Evolutionary conservation across 805 yeast genomes (phyloP), one percentile per base, ranked within the genome.

Genomic region (Metschnikowia lochheadii): DNA sequence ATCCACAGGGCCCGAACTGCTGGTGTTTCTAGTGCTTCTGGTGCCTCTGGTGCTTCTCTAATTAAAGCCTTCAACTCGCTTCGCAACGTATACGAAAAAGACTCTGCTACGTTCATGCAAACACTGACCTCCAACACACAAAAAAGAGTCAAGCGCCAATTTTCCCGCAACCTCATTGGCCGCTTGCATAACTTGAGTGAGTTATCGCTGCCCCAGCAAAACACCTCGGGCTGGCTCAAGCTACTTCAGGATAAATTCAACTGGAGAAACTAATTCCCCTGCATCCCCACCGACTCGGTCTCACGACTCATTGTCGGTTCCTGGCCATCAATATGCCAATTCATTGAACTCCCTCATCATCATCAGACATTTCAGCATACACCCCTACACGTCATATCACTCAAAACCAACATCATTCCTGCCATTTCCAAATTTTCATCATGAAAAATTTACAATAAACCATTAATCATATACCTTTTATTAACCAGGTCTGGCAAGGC

Each of bases 101-200:
- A 44, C 17, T 15, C n/a, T 15, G 26, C 46, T 8, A 21, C 40
- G 6, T 44, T 44, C 40, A 44, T 15, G 32, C 46, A 44, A 23
- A 31, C 18, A 7, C 46, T 44, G 46, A 35, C 7, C 14, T 29
- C 39, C 11, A 46, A 40, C 37, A 21, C 34, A 5, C 45, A 31
- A 21, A 38, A 58, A 37, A 29, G 53, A 44, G 40, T 44, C 20
- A 51, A 48, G 13, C 63, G 50, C 3, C 77, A 81, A 14, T 67
- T 66, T 1, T 51, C 58, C 0, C 76, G 69, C 31, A 73, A 63
- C 45, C 58, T 61, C 8, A 41, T 63, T 39, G 49, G 54, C 29
- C 56, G 60, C 32, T 51, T 63, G 7, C 63, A 57, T 36, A 26
- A 49, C 29, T 44, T 60, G 44, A 50, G 56, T 52, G 44, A 52